Percentiles rank a stretch among this genome's conserved stretches.
Conservation (phyloP, 257 asterid species). For the Echites panduratus region DNA sequence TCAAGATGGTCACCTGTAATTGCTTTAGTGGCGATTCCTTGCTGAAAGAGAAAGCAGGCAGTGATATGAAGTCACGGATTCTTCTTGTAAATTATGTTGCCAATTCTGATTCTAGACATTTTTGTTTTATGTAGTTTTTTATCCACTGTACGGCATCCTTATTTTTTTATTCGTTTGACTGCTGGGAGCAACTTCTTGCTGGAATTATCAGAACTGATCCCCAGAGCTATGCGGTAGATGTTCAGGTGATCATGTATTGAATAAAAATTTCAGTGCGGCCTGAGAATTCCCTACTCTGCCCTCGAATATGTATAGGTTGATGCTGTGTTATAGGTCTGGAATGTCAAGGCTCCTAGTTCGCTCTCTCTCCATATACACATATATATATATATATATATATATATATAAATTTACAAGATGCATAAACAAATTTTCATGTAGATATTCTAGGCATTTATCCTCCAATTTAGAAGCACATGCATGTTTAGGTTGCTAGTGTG, state of each 20-base stretch:
- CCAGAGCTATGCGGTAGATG: slow-evolving; percentile 3
- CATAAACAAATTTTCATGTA: neutral
- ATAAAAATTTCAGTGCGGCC: neutral
- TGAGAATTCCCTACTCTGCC: neutral
- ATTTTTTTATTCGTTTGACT: slow-evolving; percentile 17
- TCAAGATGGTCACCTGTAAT: neutral
- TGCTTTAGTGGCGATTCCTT: neutral
- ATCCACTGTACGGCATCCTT: neutral
- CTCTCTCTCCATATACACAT: neutral
- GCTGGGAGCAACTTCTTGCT: neutral
- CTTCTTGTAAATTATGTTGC: slow-evolving; percentile 11
- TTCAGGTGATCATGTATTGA: neutral
- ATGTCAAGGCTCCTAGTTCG: neutral
- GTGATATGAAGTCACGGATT: neutral
- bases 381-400: too few species aligned
- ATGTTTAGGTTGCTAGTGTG: neutral
- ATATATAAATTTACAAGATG: too few species aligned
- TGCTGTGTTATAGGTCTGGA: neutral
- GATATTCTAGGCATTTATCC: too few species aligned
- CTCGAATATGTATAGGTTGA: neutral
- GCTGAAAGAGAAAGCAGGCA: neutral
- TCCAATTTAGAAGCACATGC: neutral
- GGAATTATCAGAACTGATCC: slow-evolving; percentile 1
- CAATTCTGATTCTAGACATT: slow-evolving; percentile 4
- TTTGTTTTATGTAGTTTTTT: slow-evolving; percentile 2